Evolutionary conservation across 108 stramenopile genomes (phyloP).

Genomic region (Cyclostephanos invisitatus): DNA sequence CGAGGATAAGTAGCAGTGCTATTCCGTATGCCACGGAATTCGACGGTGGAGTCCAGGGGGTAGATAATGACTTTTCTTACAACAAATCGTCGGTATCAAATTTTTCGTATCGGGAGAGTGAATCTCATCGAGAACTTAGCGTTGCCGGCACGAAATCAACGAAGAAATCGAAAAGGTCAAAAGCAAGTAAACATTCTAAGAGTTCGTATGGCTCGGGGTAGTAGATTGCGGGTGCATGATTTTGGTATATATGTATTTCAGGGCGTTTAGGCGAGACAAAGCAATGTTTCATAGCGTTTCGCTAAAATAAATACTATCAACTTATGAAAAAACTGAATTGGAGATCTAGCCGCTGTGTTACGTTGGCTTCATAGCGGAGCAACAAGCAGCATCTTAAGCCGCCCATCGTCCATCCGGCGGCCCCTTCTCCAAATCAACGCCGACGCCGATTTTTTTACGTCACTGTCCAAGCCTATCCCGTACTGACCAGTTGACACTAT

Average conservation of each 20-base stretch:
- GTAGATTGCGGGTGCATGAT: not conserved
- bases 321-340: not conserved
- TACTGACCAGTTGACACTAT: constrained; percentile 40
- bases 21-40: not conserved
- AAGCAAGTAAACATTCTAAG: not conserved
- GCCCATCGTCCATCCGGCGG: not conserved
- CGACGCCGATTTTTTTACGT: not conserved
- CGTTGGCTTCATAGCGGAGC: not conserved
- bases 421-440: constrained; percentile 31
- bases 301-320: no score
- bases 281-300: no score
- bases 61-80: not conserved
- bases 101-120: not conserved
- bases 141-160: not conserved
- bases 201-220: not conserved
- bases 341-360: not conserved
- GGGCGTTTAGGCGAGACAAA: not conserved
- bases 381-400: not conserved
- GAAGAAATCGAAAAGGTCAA: not conserved
- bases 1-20: no score
- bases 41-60: not conserved
- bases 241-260: not conserved
- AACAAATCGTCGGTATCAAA: not conserved
- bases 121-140: not conserved
- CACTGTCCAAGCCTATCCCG: constrained; percentile 7